Base-by-base conservation (phyloP, 345 rosid genomes). In the Gossypium ekmanianum region DNA sequence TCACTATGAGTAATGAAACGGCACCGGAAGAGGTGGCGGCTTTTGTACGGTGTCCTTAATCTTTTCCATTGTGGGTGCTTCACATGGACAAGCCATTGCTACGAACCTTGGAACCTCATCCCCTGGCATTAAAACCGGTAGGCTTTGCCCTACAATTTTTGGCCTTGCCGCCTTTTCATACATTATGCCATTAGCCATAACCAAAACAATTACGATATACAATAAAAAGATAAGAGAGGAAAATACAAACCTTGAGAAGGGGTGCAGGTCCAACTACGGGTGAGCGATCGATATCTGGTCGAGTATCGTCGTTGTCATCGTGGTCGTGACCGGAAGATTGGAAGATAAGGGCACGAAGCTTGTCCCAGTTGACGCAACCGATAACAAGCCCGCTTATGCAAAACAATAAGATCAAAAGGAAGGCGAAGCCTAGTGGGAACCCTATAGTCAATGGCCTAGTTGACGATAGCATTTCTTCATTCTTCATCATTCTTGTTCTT, bases 51-150 rank as follows among this genome's bases (percentile, higher is more conserved):
- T 47, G 2, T 72, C 41, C 11, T 27, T 54, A 29, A 78, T 10
- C 41, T 68, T 83, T 58, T 77, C 65, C 3, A n/a, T 0, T 1
- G n/a, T 10, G 0, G 76, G 55, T 17, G 81, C 80, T 57, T 78
- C 56, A 24, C 80, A 65, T 41, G 87, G 84, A 71, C 85, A 84
- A 16, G 83, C 77, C 57, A 82, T 27, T 44, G 87, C 89, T 2
- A 86, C 80, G 58, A 84, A 86, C 80, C 80, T 86, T 3, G 89
- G 89, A 2, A 82, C 62, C 71, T 71, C 14, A 77, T 86, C 89
- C 24, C 85, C 89, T 2, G 89, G 87, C 89, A 86, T 86, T 80
- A 81, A 43, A 2, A 84, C 87, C 18, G 83, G 77, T 67, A 76
- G 12, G 56, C 84, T 82, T 12, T 68, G 18, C 22, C 12, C 47